These are phyloP conservation scores for Solanum tarijense DNA, from an alignment of 257 asterid species.

Conservation along the genomic window DNA sequence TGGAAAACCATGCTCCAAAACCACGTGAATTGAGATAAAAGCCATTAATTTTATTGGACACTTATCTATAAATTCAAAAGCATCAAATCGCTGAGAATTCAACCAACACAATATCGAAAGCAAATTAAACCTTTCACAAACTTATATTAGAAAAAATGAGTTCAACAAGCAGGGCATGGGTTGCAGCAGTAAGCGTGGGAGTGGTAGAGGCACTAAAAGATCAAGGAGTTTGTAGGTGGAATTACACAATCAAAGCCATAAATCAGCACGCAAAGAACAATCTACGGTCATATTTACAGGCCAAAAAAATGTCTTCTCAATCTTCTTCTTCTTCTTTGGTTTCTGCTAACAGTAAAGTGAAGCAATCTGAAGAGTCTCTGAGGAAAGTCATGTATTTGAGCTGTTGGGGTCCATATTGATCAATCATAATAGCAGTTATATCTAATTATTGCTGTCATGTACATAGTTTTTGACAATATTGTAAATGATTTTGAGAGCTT, in stretches of 20 bases:
- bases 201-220: constrained; percentile 15
- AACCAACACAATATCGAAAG: neutral
- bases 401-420: constrained; percentile 21
- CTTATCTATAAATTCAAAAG: neutral
- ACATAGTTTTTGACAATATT: neutral
- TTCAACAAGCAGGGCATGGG: constrained; percentile 16
- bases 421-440: neutral
- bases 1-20: neutral
- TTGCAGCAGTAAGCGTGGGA: constrained; percentile 9
- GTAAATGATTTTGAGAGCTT: neutral
- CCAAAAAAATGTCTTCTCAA: constrained; percentile 3
- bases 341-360: neutral
- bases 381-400: constrained; percentile 22
- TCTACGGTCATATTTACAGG: neutral
- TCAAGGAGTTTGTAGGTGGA: constrained; percentile 18
- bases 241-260: neutral
- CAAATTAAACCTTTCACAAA: neutral
- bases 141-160: constrained; percentile 2
- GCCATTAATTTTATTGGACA: neutral
- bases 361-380: constrained; percentile 14
- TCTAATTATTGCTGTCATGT: neutral
- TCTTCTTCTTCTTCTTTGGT: constrained; percentile 1
- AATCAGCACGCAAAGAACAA: constrained; percentile 9
- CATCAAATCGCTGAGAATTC: neutral
- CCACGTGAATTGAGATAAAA: neutral